Base-by-base conservation (phyloP, 192 early-diverging fungal genomes). In the Spizellomyces punctatus region DNA sequence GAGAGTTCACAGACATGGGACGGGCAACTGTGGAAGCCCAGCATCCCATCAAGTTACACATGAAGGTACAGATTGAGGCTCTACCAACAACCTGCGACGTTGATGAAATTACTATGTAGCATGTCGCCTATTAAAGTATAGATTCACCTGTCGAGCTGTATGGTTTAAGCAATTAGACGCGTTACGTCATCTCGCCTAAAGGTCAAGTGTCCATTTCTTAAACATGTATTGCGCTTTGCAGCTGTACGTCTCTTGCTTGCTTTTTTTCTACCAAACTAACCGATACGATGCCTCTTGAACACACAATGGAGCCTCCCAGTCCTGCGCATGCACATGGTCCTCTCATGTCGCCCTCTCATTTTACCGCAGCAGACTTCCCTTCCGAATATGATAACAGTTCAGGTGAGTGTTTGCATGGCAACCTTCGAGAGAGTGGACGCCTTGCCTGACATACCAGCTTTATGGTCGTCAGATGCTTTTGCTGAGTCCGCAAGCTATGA, bases 341-440 rank as follows among this genome's bases (percentile, higher is more conserved):
- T 5, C 46, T 65, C 44, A 47, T 47, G 42, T 48, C 41, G 17
- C 69, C 69, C 46, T n/a, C 58, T 8, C 21, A n/a, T 17, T 71
- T 63, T 36, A 71, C 69, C 4, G n/a, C 69, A 14, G 59, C 69
- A 17, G 69, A 71, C 60, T 71, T 71, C 27, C 69, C 69, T 6
- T 63, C 59, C 58, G 69, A 71, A 19, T 71, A 63, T 49, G 69
- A 71, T 46, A 69, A 69, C 44, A n/a, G 22, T 3, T 1, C 67
- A 47, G 64, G 64, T 61, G 17, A 4, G 3, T 6, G 42, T 61
- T 41, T 27, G 59, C 59, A 5, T 61, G 17, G 5, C 42, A 6
- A 9, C 59, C 5, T 16, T 14, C 17, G 17, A 5, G 16, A 60
- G 4, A 19, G 17, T 41, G n/a, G 17, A 61, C 42, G 14, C 22